These are phyloP conservation scores for Penicillium thymicola DNA, from an alignment of 2,329 filamentous ascomycete genomes.

Conservation along the genomic window DNA sequence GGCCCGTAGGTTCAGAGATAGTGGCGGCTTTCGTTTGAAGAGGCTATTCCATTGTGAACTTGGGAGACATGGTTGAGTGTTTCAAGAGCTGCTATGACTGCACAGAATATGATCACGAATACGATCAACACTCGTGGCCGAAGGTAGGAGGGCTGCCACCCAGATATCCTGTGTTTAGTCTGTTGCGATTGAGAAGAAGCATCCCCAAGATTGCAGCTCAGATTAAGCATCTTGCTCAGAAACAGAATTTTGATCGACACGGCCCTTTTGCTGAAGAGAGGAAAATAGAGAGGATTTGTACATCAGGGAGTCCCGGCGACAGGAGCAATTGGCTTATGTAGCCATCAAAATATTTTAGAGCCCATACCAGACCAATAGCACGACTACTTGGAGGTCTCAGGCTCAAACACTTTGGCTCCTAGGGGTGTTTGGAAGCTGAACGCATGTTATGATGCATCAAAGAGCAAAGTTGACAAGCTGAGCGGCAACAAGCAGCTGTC, in stretches of 20 bases:
- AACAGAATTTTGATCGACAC: not conserved
- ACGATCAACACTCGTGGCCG: not conserved
- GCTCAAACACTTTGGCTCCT: not conserved
- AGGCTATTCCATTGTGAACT: not conserved
- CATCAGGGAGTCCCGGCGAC: not conserved
- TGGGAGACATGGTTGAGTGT: not conserved
- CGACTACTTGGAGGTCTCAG: not conserved
- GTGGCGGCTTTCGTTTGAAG: not conserved
- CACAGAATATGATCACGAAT: not conserved
- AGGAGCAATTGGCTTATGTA: not conserved
- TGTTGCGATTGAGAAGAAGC: not conserved
- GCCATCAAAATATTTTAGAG: not conserved
- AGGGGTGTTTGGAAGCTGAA: not conserved
- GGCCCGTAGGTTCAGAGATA: not conserved
- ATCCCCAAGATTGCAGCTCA: not conserved
- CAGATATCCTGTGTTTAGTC: not conserved
- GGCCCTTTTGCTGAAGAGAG: not conserved
- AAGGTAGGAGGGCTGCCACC: not conserved
- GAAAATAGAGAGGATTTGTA: not conserved
- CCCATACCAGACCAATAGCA: not conserved
- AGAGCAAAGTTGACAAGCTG: not conserved
- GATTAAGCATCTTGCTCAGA: not conserved
- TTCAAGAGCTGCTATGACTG: not conserved
- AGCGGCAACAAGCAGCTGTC: not conserved
- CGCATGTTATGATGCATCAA: not conserved